phyloP scores from a whole-genome alignment of 169 alveolate genomes.

The Eimeria praecox region DNA sequence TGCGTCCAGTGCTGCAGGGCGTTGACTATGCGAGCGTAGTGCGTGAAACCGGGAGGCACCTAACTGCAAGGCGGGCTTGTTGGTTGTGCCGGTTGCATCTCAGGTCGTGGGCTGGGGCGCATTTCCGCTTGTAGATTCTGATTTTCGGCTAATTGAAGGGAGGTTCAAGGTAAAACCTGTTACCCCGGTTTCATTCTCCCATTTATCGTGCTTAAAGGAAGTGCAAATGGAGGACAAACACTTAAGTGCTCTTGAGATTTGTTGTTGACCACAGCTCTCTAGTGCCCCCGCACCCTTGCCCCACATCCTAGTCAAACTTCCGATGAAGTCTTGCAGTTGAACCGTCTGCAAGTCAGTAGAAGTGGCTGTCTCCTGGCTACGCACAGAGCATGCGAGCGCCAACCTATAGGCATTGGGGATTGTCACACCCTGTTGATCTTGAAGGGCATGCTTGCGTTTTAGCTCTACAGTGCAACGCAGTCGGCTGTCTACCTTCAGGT shows the following conservation, averaged over 20 bases:
- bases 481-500: constrained; percentile 42
- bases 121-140: constrained; percentile 88
- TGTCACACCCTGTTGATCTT: not conserved
- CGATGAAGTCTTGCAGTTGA: not conserved
- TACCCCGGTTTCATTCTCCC: constrained; percentile 4
- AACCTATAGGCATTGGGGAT: not conserved
- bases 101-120: constrained; percentile 86
- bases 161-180: constrained; percentile 83
- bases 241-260: not conserved
- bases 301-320: not conserved
- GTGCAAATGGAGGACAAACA: not conserved
- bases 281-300: not conserved
- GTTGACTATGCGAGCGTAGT: not conserved
- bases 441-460: not conserved
- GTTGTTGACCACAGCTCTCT: not conserved
- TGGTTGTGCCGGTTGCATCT: not conserved
- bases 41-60: not conserved
- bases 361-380: not conserved
- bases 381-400: not conserved
- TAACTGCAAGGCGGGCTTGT: not conserved
- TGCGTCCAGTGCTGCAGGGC: not conserved
- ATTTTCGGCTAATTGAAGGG: constrained; percentile 86
- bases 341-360: not conserved
- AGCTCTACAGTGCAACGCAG: not conserved
- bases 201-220: not conserved